Conservation (phyloP, 1,284 basidiomycete species). For the Butyriboletus appendiculatus region DNA sequence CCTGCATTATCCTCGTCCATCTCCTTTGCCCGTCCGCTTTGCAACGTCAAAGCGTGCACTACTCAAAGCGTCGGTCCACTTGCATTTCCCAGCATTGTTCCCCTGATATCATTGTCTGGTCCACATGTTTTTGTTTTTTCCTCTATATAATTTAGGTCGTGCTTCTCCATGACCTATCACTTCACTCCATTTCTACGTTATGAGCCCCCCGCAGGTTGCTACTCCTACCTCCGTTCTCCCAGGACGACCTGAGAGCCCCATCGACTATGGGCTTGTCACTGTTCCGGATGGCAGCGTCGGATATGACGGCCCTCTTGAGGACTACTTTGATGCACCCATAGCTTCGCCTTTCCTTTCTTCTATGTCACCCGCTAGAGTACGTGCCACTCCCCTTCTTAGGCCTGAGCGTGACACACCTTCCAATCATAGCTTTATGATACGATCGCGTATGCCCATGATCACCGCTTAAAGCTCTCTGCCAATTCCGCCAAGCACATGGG, state of each 20-base stretch:
- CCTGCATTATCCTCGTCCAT: too few species aligned
- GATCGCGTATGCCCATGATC: slow-evolving; percentile 29
- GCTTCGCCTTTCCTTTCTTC: slow-evolving; percentile 14
- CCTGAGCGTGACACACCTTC: not conserved
- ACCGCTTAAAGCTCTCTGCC: slow-evolving; percentile 10
- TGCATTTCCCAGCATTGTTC: slow-evolving; percentile 16
- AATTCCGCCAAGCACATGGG: slow-evolving; percentile 28
- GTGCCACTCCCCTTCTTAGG: not conserved
- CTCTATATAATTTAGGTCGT: slow-evolving; percentile 16
- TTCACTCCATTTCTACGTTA: slow-evolving; percentile 9
- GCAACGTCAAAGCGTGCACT: slow-evolving; percentile 14
- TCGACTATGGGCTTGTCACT: slow-evolving; percentile 11
- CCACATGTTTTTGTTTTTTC: slow-evolving; percentile 17
- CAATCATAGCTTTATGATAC: slow-evolving; percentile 30
- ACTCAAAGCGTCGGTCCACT: slow-evolving; percentile 9
- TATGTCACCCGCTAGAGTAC: slow-evolving; percentile 13
- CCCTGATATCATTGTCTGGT: slow-evolving; percentile 14
- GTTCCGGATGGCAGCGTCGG: slow-evolving; percentile 15
- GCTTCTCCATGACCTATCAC: slow-evolving; percentile 3
- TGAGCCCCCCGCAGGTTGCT: slow-evolving; percentile 8
- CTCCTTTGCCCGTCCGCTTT: not conserved
- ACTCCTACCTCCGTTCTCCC: slow-evolving; percentile 17
- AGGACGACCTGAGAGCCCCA: slow-evolving; percentile 6
- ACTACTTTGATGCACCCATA: slow-evolving; percentile 28
- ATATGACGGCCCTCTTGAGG: slow-evolving; percentile 27